Evolutionary conservation across 2,329 filamentous ascomycete genomes (phyloP).

Genomic region (Talaromyces sp.): DNA sequence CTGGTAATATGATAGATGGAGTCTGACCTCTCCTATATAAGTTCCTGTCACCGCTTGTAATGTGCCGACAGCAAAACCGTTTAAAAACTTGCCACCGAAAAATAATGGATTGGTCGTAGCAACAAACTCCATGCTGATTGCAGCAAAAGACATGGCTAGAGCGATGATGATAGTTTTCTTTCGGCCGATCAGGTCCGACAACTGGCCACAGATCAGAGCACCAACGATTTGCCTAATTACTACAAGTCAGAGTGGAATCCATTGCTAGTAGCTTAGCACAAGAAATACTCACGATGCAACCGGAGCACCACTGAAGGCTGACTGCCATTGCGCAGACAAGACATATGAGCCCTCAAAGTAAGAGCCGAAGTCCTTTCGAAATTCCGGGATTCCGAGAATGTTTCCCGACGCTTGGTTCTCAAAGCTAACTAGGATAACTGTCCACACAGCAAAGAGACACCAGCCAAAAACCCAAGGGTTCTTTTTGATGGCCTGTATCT

Average conservation of each 20-base stretch:
- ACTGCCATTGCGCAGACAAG: conserved; percentile 45
- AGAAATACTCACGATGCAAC: conserved; percentile 34
- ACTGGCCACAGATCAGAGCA: background rate
- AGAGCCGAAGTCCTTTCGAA: conserved; percentile 46
- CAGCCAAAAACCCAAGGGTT: background rate
- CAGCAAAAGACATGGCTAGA: conserved; percentile 36
- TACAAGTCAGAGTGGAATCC: background rate
- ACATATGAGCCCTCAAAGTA: conserved; percentile 38
- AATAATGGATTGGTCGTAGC: conserved; percentile 42
- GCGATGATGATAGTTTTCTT: conserved; percentile 21
- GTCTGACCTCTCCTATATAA: conserved; percentile 29
- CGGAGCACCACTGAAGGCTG: conserved; percentile 44
- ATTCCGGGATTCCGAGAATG: conserved; percentile 37
- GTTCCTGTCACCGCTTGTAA: conserved; percentile 40
- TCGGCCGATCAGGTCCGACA: background rate
- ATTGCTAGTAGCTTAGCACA: conserved; percentile 24
- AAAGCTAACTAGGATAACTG: background rate
- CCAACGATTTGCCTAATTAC: background rate
- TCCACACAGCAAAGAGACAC: background rate
- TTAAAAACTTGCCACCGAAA: conserved; percentile 45
- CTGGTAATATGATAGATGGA: no score
- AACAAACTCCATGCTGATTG: conserved; percentile 43
- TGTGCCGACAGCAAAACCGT: conserved; percentile 42
- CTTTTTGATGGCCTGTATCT: background rate
- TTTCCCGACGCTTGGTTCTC: background rate